Evolutionary conservation across 495 filamentous ascomycete species (phyloP), one percentile per base, ranked within the genome.

Genomic region (Amniculicola lignicola): DNA sequence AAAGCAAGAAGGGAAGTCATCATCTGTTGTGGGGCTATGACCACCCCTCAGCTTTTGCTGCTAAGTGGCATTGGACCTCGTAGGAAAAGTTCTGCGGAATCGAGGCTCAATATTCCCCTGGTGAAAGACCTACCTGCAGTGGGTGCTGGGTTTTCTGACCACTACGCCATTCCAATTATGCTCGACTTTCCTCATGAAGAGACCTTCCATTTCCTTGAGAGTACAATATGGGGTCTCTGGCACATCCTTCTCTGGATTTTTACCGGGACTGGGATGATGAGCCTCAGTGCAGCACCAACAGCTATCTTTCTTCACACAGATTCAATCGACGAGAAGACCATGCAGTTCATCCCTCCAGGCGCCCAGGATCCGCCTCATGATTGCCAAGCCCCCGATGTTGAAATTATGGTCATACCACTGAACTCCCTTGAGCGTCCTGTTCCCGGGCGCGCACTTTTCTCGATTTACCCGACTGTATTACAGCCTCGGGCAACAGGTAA

Each of bases 41-140:
- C 2, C 22, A 61, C 51, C 35, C 57, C 57, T 9, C 57, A 61
- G 23, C 15, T 63, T 15, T 51, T 63, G 33, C 43, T 50, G 21
- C 40, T 63, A 15, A 51, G 39, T 42, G 55, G 57, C 27, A 63
- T 63, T 24, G 61, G 56, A 33, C 69, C 67, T 10, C 11, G 36
- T 42, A 38, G 38, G 25, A 27, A 52, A 52, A 33, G 42, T 24
- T 36, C 31, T 31, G 21, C 27, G 2, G 36, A 40, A 22, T 40
- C 52, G 42, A 56, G 7, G 15, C 52, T 56, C 22, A 35, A 35
- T n/a, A 56, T 56, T 28, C 52, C 41, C 35, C 41, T 56, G 31
- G 25, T 48, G 31, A 56, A 56, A 48, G 52, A 56, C 29, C 42
- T 56, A 35, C 52, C 39, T 39, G 52, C 33, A 14, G 52, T 56